Percentiles rank a stretch among this genome's conserved stretches.
Conservation (phyloP, 192 early-diverging fungal species). For the Endogone sp. region DNA sequence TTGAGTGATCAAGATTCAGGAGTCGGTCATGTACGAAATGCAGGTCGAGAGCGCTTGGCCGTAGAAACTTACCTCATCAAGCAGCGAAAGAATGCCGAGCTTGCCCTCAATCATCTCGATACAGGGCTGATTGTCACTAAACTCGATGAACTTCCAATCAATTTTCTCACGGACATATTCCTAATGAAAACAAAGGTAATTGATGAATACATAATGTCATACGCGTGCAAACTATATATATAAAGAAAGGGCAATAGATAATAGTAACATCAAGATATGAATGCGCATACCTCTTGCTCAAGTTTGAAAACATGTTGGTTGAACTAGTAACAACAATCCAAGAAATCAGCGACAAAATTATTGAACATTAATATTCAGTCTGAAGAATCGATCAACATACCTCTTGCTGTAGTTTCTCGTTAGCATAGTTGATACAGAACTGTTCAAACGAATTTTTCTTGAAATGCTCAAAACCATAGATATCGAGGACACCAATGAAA, state of each 20-base stretch:
- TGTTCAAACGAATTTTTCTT: slow-evolving; percentile 99
- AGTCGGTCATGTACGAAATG: not conserved
- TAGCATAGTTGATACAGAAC: slow-evolving; percentile 97
- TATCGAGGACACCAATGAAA: slow-evolving; percentile 99
- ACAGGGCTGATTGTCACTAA: slow-evolving; percentile 98
- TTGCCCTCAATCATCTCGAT: slow-evolving; percentile 98
- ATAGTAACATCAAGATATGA: not conserved
- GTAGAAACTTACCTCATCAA: slow-evolving; percentile 83
- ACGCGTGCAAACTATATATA: not conserved
- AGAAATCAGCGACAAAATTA: not conserved
- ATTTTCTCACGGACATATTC: slow-evolving; percentile 96
- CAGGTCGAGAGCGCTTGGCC: not conserved
- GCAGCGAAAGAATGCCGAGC: slow-evolving; percentile 88
- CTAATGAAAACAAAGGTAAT: not conserved
- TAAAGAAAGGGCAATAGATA: not conserved
- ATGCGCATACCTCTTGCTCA: slow-evolving; percentile 71
- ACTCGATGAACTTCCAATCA: slow-evolving; percentile 98
- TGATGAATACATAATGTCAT: not conserved
- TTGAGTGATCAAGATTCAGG: too few species aligned
- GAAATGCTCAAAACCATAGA: slow-evolving; percentile 99
- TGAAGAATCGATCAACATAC: slow-evolving; percentile 14
- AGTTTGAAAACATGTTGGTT: slow-evolving; percentile 99
- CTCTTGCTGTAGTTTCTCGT: slow-evolving; percentile 97
- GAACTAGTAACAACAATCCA: slow-evolving; percentile 64
- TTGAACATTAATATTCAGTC: too few species aligned